Evolutionary conservation across 139 green algal species (phyloP), one percentile per base, ranked within the genome.

Genomic region (Chlorella sp.): DNA sequence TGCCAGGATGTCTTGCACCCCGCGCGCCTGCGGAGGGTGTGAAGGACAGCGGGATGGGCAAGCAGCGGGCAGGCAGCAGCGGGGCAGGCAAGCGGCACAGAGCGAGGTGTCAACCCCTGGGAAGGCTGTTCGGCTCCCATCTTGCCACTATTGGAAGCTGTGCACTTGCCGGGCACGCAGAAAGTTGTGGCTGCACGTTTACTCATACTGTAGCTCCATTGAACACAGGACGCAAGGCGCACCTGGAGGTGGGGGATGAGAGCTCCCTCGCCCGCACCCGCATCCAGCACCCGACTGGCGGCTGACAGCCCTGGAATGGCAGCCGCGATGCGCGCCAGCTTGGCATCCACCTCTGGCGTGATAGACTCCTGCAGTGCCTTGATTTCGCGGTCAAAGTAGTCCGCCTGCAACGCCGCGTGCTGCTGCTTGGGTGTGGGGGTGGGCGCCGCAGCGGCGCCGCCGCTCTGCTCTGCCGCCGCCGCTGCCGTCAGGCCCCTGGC

Each of bases 1-100:
- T 5, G 92, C 91, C 18, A 94, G 80, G 25, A 97, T 92, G 89
- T 96, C 93, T 16, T 69, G 38, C 39, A 93, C 88, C 21, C 93
- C 93, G 1, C 75, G 76, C 7, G 65, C 79, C 78, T 90, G 68
- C 23, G 41, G 1, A 3, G 64, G 4, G 41, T 3, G 28, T 41
- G 0, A 28, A 9, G 18, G 18, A 71, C 36, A 23, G n/a, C 18
- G 4, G 57, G 11, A 20, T 26, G 21, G 55, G 32, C 18, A 28
- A 18, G 34, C 3, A 26, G 57, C 13, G 12, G 47, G 47, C 47
- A 15, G n/a, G 44, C n/a, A 44, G 41, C 32, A 47, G 67, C 30
- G 44, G 44, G 1, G 21, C 21, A 6, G 39, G 21, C 2, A 32
- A 20, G 38, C 0, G 38, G n/a, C n/a, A n/a, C n/a, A n/a, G n/a